Conservation (phyloP, 495 filamentous ascomycete genomes). For the Bryoglossum gracile region DNA sequence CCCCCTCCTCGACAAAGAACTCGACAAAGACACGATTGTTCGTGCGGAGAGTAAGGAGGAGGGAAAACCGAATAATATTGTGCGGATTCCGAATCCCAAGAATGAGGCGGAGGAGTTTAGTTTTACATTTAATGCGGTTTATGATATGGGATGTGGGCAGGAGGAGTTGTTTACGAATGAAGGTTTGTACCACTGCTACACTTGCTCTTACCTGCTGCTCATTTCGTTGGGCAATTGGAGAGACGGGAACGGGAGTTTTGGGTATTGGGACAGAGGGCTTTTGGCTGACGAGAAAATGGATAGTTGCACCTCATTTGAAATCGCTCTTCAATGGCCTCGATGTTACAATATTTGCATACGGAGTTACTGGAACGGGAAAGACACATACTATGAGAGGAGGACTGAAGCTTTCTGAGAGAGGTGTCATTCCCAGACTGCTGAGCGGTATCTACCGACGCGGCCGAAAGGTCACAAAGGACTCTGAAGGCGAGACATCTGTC, state of each 20-base stretch:
- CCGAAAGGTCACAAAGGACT: conserved; percentile 83
- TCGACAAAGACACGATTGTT: conserved; percentile 79
- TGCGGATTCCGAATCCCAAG: conserved; percentile 92
- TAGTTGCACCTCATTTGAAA: conserved; percentile 60
- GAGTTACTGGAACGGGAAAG: conserved; percentile 92
- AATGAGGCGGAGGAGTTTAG: conserved; percentile 85
- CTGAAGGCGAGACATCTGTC: conserved; percentile 63
- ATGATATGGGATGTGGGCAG: conserved; percentile 70
- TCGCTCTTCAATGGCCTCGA: conserved; percentile 92
- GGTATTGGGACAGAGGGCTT: too few species aligned
- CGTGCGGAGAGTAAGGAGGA: conserved; percentile 51
- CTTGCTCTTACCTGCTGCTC: too few species aligned
- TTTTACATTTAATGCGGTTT: conserved; percentile 93
- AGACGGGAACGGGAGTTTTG: too few species aligned
- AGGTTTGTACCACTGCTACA: conserved; percentile 46
- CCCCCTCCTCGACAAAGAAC: conserved; percentile 76
- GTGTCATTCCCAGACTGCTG: conserved; percentile 83
- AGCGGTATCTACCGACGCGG: conserved; percentile 79
- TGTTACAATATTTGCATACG: conserved; percentile 92
- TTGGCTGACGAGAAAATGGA: conserved; percentile 11
- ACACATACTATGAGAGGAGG: conserved; percentile 98
- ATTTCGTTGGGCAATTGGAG: too few species aligned
- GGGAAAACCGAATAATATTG: conserved; percentile 50
- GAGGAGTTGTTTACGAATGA: conserved; percentile 83
- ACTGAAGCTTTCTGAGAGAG: conserved; percentile 78